These are phyloP conservation scores for Mycosphaerella sp. DNA, from an alignment of 2,329 filamentous ascomycete species.

Conservation along the genomic window DNA sequence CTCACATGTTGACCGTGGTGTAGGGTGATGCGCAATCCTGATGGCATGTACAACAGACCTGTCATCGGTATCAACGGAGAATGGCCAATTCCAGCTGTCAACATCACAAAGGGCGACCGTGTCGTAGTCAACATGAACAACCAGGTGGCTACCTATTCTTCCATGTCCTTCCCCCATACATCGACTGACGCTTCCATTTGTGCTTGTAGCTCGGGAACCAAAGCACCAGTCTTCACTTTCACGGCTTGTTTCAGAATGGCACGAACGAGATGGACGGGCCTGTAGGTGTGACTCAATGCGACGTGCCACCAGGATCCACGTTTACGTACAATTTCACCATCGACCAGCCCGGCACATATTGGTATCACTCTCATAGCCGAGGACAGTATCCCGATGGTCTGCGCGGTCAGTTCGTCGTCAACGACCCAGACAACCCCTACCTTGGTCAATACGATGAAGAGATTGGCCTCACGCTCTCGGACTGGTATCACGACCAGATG, in stretches of 20 bases:
- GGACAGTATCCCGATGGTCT: constrained; percentile 64
- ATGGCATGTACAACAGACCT: constrained; percentile 46
- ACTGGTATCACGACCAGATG: constrained; percentile 63
- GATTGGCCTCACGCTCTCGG: constrained; percentile 60
- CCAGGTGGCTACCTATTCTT: constrained; percentile 29
- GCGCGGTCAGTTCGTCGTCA: constrained; percentile 60
- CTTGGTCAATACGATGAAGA: constrained; percentile 54
- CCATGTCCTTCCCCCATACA: neutral
- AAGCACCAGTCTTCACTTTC: constrained; percentile 65
- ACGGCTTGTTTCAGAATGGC: constrained; percentile 71
- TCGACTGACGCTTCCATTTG: neutral
- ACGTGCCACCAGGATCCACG: constrained; percentile 55
- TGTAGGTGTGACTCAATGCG: constrained; percentile 60
- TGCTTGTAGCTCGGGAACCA: constrained; percentile 49
- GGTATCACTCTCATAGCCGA: constrained; percentile 63
- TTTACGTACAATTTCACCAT: constrained; percentile 64
- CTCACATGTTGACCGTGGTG: neutral
- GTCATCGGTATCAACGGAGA: constrained; percentile 66
- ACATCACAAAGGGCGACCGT: constrained; percentile 67
- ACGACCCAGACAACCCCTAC: constrained; percentile 51
- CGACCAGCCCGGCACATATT: constrained; percentile 47
- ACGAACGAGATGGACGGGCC: constrained; percentile 71
- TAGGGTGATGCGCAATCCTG: constrained; percentile 47
- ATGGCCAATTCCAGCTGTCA: constrained; percentile 67
- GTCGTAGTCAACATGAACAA: constrained; percentile 66